A percentile compares a stretch with the other conserved stretches of the same genome.
phyloP scores from a whole-genome alignment of 495 filamentous ascomycete species.

The Penicillium canariense region DNA sequence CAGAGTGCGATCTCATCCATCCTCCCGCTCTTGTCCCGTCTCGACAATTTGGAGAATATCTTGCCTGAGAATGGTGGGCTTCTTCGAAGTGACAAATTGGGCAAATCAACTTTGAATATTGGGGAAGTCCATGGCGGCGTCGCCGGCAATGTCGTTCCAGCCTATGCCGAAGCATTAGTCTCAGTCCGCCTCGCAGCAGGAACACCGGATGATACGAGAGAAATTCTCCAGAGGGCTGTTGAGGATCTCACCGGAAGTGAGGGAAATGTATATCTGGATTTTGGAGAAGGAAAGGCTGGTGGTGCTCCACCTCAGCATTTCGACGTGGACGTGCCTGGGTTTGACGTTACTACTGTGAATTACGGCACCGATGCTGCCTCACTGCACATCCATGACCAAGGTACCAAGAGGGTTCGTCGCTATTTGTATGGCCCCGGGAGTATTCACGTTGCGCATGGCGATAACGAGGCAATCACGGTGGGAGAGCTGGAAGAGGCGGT shows the following conservation, averaged over 20 bases:
- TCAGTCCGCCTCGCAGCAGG: conserved; percentile 70
- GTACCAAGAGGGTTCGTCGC: conserved; percentile 60
- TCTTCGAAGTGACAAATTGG: conserved; percentile 60
- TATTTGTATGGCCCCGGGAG: conserved; percentile 77
- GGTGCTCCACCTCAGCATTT: conserved; percentile 67
- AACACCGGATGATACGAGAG: conserved; percentile 33
- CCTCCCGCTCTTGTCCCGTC: conserved; percentile 53
- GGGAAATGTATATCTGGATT: neutral
- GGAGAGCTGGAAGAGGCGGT: conserved; percentile 62
- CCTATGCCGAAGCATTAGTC: conserved; percentile 59
- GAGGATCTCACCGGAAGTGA: neutral
- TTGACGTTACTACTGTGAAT: neutral
- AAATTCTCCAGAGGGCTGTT: neutral
- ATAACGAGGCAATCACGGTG: conserved; percentile 69
- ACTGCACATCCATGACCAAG: conserved; percentile 21
- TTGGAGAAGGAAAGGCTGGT: conserved; percentile 44
- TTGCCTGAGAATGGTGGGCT: conserved; percentile 19
- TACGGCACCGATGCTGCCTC: neutral
- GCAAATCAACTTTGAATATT: conserved; percentile 80
- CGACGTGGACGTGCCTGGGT: conserved; percentile 56
- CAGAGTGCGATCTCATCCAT: conserved; percentile 57
- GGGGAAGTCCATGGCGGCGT: conserved; percentile 74
- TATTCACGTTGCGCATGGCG: conserved; percentile 74
- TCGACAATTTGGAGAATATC: conserved; percentile 61
- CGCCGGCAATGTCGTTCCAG: conserved; percentile 79